A percentile compares a stretch with the other conserved stretches of the same genome.
These are phyloP conservation scores for Onygena corvina DNA, from an alignment of 2,329 filamentous ascomycete genomes.

Conservation along the genomic window DNA sequence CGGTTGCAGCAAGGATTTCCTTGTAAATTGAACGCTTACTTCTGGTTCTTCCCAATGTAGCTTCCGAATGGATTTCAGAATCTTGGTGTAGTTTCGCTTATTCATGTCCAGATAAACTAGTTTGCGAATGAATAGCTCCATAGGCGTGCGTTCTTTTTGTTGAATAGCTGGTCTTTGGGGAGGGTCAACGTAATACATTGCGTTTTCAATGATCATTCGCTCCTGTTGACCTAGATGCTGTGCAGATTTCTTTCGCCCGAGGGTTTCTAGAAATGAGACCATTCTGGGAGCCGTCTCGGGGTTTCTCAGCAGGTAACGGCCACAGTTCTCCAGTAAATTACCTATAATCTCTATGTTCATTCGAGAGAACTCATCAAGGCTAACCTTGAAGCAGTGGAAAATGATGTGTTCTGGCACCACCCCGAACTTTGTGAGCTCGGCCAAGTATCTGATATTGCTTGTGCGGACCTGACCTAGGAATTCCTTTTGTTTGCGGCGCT, in stretches of 20 bases:
- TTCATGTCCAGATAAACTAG: constrained; percentile 88
- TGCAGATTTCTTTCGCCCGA: constrained; percentile 90
- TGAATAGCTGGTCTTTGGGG: constrained; percentile 87
- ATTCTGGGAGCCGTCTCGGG: constrained; percentile 87
- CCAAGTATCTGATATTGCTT: constrained; percentile 92
- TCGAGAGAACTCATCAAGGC: constrained; percentile 89
- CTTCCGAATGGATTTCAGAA: constrained; percentile 85
- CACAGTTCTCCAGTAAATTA: constrained; percentile 90
- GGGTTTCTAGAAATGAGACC: constrained; percentile 82
- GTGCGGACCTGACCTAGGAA: constrained; percentile 89
- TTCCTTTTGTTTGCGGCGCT: constrained; percentile 94
- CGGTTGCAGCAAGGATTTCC: background rate
- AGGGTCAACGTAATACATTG: constrained; percentile 93
- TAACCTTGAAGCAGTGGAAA: constrained; percentile 96
- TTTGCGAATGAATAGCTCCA: constrained; percentile 86
- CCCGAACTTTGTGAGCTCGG: constrained; percentile 94
- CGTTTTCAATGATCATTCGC: constrained; percentile 96
- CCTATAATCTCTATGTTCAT: constrained; percentile 99
- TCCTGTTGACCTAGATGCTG: constrained; percentile 93
- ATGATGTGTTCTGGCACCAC: constrained; percentile 97
- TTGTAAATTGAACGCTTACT: constrained; percentile 29
- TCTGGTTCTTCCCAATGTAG: constrained; percentile 95
- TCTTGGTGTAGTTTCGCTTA: constrained; percentile 84
- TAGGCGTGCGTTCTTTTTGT: constrained; percentile 88
- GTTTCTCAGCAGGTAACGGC: constrained; percentile 82